Evolutionary conservation across 345 rosid species (phyloP).

Genomic region (Firmiana major): DNA sequence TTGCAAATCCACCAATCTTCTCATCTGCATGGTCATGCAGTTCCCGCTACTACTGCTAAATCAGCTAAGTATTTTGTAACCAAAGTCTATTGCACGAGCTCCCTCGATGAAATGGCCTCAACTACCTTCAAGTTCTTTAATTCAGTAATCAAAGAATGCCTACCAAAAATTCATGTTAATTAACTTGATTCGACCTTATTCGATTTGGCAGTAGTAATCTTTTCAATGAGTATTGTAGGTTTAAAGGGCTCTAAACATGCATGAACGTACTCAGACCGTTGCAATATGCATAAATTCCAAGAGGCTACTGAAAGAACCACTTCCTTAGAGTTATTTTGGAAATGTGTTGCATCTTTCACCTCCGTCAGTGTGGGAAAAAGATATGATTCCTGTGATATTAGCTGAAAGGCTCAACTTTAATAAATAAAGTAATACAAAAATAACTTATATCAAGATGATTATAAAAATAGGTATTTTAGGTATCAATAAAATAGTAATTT

Average conservation of each 20-base stretch:
- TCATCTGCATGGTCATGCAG: not conserved
- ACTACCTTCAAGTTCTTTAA: slow-evolving; percentile 53
- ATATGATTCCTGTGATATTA: not conserved
- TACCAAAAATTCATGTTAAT: slow-evolving; percentile 7
- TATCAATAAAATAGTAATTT: no score
- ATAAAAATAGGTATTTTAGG: no score
- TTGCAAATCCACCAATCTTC: slow-evolving; percentile 33
- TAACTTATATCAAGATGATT: no score
- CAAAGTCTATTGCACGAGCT: slow-evolving; percentile 3
- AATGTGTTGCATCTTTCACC: slow-evolving; percentile 46
- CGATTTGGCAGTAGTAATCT: slow-evolving; percentile 39
- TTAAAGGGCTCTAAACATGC: slow-evolving; percentile 13
- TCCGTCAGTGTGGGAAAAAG: slow-evolving; percentile 18
- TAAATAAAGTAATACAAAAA: no score
- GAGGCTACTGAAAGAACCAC: slow-evolving; percentile 30
- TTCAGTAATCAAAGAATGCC: slow-evolving; percentile 26
- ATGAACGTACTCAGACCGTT: slow-evolving; percentile 7
- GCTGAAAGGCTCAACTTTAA: no score
- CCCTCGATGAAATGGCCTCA: slow-evolving; percentile 31
- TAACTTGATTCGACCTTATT: slow-evolving; percentile 38
- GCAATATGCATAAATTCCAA: slow-evolving; percentile 44
- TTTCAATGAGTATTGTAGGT: slow-evolving; percentile 37
- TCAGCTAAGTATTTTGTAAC: slow-evolving; percentile 12
- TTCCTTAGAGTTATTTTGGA: slow-evolving; percentile 49
- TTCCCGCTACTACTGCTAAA: not conserved